phyloP scores from a whole-genome alignment of 768 basidiomycete species.

The Tylopilus vinaceipallidus region DNA sequence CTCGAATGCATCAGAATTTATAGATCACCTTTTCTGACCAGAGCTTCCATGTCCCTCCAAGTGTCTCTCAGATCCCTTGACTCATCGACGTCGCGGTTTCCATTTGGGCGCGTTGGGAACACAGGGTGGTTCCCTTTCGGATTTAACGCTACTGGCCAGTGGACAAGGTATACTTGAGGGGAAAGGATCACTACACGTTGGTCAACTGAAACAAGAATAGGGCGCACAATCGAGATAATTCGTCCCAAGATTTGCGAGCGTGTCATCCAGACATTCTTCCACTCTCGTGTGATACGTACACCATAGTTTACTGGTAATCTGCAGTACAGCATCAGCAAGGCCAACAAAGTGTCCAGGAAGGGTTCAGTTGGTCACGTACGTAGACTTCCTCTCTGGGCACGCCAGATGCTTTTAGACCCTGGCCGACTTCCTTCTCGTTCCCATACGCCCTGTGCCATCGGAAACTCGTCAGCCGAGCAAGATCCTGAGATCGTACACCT shows the following conservation, averaged over 20 bases:
- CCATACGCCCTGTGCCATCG: slow-evolving; percentile 49
- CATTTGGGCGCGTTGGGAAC: slow-evolving; percentile 58
- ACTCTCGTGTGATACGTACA: slow-evolving; percentile 67
- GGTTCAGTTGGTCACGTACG: slow-evolving; percentile 34
- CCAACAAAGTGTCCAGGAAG: not conserved
- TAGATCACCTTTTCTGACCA: slow-evolving; percentile 57
- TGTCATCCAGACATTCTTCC: slow-evolving; percentile 71
- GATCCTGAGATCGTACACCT: not conserved
- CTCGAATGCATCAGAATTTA: not conserved
- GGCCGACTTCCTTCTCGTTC: slow-evolving; percentile 83
- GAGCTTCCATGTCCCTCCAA: slow-evolving; percentile 81
- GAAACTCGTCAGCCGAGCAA: slow-evolving; percentile 18
- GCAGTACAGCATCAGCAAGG: not conserved
- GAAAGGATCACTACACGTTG: not conserved
- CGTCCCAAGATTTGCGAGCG: slow-evolving; percentile 73
- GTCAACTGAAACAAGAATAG: not conserved
- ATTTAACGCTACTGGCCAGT: slow-evolving; percentile 81
- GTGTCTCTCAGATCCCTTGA: slow-evolving; percentile 69
- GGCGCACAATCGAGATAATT: slow-evolving; percentile 79
- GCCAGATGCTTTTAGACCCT: slow-evolving; percentile 74
- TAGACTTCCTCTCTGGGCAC: slow-evolving; percentile 74
- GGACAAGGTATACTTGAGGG: slow-evolving; percentile 56
- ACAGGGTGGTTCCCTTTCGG: slow-evolving; percentile 61
- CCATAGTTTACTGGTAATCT: slow-evolving; percentile 77
- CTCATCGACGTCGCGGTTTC: slow-evolving; percentile 65